Conservation (phyloP, 169 alveolate species). For the Neospora caninum region DNA sequence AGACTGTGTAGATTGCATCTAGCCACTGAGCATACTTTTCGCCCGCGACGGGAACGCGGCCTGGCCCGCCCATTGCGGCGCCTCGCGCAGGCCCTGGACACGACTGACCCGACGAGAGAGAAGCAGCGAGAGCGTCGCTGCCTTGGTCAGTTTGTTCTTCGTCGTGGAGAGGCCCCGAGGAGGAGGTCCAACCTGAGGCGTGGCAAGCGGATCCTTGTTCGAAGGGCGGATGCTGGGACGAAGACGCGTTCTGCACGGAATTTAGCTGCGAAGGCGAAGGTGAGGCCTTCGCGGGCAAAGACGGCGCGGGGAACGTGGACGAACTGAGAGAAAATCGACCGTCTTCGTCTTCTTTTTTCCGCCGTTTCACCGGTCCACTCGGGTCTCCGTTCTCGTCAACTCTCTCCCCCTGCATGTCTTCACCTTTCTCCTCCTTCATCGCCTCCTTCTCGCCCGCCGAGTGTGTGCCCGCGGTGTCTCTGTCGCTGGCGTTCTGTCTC, state of each 20-base stretch:
- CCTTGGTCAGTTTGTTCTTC: background rate
- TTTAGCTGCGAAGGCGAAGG: background rate
- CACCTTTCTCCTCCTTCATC: background rate
- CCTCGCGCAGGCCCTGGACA: background rate
- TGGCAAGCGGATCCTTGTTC: background rate
- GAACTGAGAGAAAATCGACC: background rate
- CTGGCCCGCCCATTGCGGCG: background rate
- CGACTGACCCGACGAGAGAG: background rate
- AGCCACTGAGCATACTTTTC: slow-evolving; percentile 74
- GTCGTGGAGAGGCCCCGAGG: background rate
- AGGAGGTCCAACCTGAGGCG: background rate
- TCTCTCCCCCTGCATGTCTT: background rate
- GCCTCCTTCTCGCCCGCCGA: background rate
- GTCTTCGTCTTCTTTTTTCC: background rate
- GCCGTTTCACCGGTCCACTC: background rate
- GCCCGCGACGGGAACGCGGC: background rate
- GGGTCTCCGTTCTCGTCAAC: background rate
- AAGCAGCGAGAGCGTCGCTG: background rate
- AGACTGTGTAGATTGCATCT: slow-evolving; percentile 73
- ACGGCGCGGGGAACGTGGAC: background rate
- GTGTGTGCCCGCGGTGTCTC: background rate
- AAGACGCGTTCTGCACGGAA: background rate
- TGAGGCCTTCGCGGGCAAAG: background rate
- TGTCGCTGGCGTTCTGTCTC: background rate
- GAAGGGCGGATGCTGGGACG: background rate